Base-by-base conservation (phyloP, 768 basidiomycete genomes). In the Baorangia bicolor region DNA sequence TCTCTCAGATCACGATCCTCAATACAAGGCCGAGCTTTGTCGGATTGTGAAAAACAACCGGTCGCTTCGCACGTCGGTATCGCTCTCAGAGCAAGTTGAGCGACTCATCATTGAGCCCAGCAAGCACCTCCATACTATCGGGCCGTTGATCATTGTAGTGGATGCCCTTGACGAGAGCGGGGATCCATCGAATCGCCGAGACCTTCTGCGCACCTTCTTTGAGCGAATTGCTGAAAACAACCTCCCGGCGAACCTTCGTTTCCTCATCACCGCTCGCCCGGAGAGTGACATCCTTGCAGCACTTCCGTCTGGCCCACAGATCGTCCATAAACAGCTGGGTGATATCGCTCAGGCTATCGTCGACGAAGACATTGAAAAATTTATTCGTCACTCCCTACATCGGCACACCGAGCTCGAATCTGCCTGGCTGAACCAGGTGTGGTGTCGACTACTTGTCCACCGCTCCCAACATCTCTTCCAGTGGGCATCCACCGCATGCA, bases 151-250 rank as follows among this genome's bases (percentile, higher is more conserved):
- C 12, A 51, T 75, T 8, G 63, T 76, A 20, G 65, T 76, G 18
- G 74, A 77, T 40, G 74, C 63, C 11, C 58, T 74, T n/a, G 69
- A 74, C 33, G 64, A 67, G 48, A 67, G 69, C 41, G 63, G 63
- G 8, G 59, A 67, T 27, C 46, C 18, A 7, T 16, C 49, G 9
- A 28, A 25, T 51, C 66, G 67, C 20, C 49, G 55, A 16, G 42
- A 49, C 2, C 58, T 75, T 38, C 61, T 76, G 10, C 28, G 30
- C 6, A 46, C 60, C 27, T 23, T 73, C 37, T 48, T 37, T 11
- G 44, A 52, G 18, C 57, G 60, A 21, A 27, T 64, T 12, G 12
- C 55, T 7, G 57, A 53, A 4, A 33, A 58, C 4, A 44, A 48
- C 6, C 45, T 71, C 5, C 69, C 71, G 5, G 16, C 33, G 2